Conservation (phyloP, 2,329 filamentous ascomycete species). For the Cercospora sp. region DNA sequence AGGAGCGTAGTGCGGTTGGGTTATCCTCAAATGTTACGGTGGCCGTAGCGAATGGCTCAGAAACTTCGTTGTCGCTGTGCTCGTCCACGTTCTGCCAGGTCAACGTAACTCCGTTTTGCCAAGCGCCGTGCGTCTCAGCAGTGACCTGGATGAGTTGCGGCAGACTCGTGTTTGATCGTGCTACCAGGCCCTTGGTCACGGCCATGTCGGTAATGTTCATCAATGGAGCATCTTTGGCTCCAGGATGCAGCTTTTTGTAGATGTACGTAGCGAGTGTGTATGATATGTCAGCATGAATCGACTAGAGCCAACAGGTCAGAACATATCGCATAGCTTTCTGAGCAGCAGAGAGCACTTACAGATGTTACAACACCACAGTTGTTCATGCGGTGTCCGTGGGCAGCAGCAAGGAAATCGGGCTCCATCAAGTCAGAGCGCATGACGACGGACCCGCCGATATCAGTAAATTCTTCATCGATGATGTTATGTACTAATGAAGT, state of each 20-base stretch:
- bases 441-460: constrained; percentile 32
- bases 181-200: constrained; percentile 37
- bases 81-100: constrained; percentile 21
- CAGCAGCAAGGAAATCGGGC: constrained; percentile 41
- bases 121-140: constrained; percentile 6
- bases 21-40: constrained; percentile 29
- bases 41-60: constrained; percentile 30
- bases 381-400: constrained; percentile 48
- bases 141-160: constrained; percentile 15
- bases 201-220: constrained; percentile 47
- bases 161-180: constrained; percentile 1
- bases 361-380: constrained; percentile 45
- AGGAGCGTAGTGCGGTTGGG: constrained; percentile 31
- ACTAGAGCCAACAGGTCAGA: constrained; percentile 38
- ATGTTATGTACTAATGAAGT: constrained; percentile 36
- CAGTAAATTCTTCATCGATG: not conserved
- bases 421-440: constrained; percentile 41
- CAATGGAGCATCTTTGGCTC: constrained; percentile 3
- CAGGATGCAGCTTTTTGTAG: constrained; percentile 9
- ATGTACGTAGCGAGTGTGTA: constrained; percentile 39
- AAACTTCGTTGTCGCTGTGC: not conserved
- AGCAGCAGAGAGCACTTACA: constrained; percentile 35
- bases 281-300: constrained; percentile 42
- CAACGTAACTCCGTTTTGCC: constrained; percentile 2
- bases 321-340: not conserved